Percentiles rank a stretch among this genome's conserved stretches.
Conservation (phyloP, 495 filamentous ascomycete genomes). For the Rusavskia elegans region DNA sequence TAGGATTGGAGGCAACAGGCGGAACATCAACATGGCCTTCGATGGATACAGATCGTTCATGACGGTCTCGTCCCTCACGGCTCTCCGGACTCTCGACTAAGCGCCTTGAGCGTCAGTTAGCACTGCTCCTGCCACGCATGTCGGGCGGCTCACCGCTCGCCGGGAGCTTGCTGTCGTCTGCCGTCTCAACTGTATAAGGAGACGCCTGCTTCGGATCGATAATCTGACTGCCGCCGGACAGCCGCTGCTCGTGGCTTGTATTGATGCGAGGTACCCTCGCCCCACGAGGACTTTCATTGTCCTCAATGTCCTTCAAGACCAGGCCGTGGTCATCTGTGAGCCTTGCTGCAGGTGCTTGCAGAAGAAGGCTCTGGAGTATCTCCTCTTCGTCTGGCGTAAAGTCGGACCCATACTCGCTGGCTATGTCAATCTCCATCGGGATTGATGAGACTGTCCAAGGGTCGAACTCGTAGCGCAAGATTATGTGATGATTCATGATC, state of each 20-base stretch:
- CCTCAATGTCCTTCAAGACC: slow-evolving; percentile 14
- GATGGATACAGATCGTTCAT: slow-evolving; percentile 7
- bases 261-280: slow-evolving; percentile 26
- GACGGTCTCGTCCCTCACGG: slow-evolving; percentile 3
- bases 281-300: slow-evolving; percentile 16
- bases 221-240: not conserved
- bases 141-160: slow-evolving; percentile 24
- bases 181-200: slow-evolving; percentile 2
- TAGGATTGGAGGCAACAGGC: not conserved
- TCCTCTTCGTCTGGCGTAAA: slow-evolving; percentile 47
- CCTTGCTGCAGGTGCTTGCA: slow-evolving; percentile 15
- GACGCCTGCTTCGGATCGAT: not conserved
- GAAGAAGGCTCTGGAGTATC: slow-evolving; percentile 31
- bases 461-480: too few relatives aligned
- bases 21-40: slow-evolving; percentile 8
- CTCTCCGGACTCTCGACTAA: slow-evolving; percentile 40
- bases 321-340: not conserved
- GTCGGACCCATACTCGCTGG: slow-evolving; percentile 59
- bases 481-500: too few relatives aligned
- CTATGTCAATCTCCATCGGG: slow-evolving; percentile 14
- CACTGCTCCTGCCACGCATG: slow-evolving; percentile 4
- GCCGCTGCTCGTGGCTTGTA: slow-evolving; percentile 20
- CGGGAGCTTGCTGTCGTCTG: slow-evolving; percentile 14
- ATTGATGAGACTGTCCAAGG: too few relatives aligned
- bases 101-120: slow-evolving; percentile 48